Evolutionary conservation across 371 early-diverging fungal genomes (phyloP).

Genomic region (Syncephalastrum racemosum): DNA sequence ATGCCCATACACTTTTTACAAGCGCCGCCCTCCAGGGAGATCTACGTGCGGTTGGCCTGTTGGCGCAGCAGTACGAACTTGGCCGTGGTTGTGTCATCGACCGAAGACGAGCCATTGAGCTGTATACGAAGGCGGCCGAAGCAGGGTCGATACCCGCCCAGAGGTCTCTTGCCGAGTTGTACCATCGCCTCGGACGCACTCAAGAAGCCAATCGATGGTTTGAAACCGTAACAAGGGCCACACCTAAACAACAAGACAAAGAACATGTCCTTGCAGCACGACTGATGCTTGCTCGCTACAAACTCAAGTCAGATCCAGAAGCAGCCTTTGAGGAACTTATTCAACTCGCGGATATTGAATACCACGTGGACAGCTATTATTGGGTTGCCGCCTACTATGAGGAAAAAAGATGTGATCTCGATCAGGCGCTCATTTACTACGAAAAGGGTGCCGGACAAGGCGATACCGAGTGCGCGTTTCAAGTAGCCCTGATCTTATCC

Average conservation of each 20-base stretch:
- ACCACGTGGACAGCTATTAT: slow-evolving; percentile 28
- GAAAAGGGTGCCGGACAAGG: slow-evolving; percentile 21
- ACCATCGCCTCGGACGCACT: slow-evolving; percentile 1
- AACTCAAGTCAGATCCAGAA: slow-evolving; percentile 26
- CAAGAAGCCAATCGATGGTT: too few relatives aligned
- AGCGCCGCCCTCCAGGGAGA: slow-evolving; percentile 26
- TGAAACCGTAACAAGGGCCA: too few relatives aligned
- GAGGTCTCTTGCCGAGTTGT: not conserved
- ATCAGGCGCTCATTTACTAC: slow-evolving; percentile 22
- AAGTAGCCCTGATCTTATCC: slow-evolving; percentile 33
- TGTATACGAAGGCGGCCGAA: too few relatives aligned
- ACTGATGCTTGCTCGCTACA: slow-evolving; percentile 39
- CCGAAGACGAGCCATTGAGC: too few relatives aligned
- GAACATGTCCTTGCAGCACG: slow-evolving; percentile 13
- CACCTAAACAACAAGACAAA: too few relatives aligned
- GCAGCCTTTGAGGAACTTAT: slow-evolving; percentile 34
- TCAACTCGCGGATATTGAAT: slow-evolving; percentile 17
- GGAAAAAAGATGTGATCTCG: slow-evolving; percentile 24
- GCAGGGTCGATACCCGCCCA: not conserved
- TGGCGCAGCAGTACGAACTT: slow-evolving; percentile 21
- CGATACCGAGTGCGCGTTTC: slow-evolving; percentile 29
- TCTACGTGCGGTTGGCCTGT: slow-evolving; percentile 14
- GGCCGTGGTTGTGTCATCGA: slow-evolving; percentile 17
- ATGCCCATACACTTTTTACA: slow-evolving; percentile 14
- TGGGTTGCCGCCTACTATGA: slow-evolving; percentile 42